Evolutionary conservation across 2,329 filamentous ascomycete species (phyloP).

Genomic region (Periconia sp.): DNA sequence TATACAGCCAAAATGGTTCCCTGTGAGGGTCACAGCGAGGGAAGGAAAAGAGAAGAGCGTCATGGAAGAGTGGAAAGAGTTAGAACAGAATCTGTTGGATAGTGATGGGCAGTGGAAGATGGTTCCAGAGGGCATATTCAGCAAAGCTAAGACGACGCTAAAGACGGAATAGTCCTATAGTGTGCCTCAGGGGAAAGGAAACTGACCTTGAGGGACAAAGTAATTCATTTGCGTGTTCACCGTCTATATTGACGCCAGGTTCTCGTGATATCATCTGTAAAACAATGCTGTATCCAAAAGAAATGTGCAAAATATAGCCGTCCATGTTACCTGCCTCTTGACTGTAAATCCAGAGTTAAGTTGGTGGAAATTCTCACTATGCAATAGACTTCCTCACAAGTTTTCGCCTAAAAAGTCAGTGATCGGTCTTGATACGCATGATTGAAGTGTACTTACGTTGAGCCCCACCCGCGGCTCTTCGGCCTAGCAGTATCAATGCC

Average conservation of each 20-base stretch:
- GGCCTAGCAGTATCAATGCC: slow-evolving; percentile 6
- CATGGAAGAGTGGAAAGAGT: slow-evolving; percentile 19
- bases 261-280: too few species aligned
- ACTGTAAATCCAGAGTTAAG: too few species aligned
- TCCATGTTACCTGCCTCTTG: too few species aligned
- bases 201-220: too few species aligned
- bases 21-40: slow-evolving; percentile 17
- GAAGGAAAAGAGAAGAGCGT: slow-evolving; percentile 14
- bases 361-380: too few species aligned
- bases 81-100: slow-evolving; percentile 16
- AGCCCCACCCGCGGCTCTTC: slow-evolving; percentile 28
- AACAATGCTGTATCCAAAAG: too few species aligned
- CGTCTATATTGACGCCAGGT: too few species aligned
- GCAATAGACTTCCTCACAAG: slow-evolving; percentile 15
- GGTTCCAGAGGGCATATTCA: slow-evolving; percentile 10
- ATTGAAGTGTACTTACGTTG: slow-evolving; percentile 25
- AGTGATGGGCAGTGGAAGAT: slow-evolving; percentile 19
- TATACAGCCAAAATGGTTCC: slow-evolving; percentile 18
- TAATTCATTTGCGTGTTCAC: too few species aligned
- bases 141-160: too few species aligned
- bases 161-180: too few species aligned
- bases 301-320: too few species aligned
- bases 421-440: background rate
- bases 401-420: slow-evolving; percentile 16
- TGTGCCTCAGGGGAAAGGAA: too few species aligned